A percentile compares a stretch with the other conserved stretches of the same genome.
Conservation (phyloP, 768 basidiomycete genomes). For the Galerina marginata region DNA sequence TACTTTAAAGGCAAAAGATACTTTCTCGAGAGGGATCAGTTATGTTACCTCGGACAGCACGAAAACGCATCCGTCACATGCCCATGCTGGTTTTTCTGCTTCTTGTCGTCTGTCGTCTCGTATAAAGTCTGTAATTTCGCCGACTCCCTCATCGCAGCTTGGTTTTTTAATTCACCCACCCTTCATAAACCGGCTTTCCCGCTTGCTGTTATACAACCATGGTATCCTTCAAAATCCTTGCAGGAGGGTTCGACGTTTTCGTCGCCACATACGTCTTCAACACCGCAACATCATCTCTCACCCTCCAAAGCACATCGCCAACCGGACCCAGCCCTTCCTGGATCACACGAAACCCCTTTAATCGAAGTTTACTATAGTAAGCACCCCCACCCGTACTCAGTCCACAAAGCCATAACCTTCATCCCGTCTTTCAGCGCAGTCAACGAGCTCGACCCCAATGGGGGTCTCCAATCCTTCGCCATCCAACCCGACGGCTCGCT, state of each 20-base stretch:
- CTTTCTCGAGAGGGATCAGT: too few relatives aligned
- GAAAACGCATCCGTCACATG: too few relatives aligned
- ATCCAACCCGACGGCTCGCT: conserved; percentile 51
- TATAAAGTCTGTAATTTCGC: too few relatives aligned
- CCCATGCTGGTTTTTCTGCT: too few relatives aligned
- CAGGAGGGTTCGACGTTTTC: conserved; percentile 67
- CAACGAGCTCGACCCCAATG: conserved; percentile 57
- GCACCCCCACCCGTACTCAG: neutral
- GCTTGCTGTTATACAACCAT: conserved; percentile 34
- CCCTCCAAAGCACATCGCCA: conserved; percentile 51
- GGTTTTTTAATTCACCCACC: too few relatives aligned
- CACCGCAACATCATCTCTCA: conserved; percentile 50
- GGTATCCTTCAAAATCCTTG: conserved; percentile 73
- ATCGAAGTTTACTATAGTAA: conserved; percentile 66
- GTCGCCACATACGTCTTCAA: conserved; percentile 70
- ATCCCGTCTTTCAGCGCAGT: conserved; percentile 49
- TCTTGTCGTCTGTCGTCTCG: too few relatives aligned
- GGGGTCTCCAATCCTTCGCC: conserved; percentile 62
- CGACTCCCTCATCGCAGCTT: too few relatives aligned
- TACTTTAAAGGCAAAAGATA: too few relatives aligned
- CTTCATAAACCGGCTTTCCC: neutral
- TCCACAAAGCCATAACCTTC: neutral
- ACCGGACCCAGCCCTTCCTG: conserved; percentile 63
- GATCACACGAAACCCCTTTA: conserved; percentile 61
- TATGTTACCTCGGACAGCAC: too few relatives aligned